Base-by-base conservation (phyloP, 176 grass and related monocot genomes). In the Aechmea fasciata region DNA sequence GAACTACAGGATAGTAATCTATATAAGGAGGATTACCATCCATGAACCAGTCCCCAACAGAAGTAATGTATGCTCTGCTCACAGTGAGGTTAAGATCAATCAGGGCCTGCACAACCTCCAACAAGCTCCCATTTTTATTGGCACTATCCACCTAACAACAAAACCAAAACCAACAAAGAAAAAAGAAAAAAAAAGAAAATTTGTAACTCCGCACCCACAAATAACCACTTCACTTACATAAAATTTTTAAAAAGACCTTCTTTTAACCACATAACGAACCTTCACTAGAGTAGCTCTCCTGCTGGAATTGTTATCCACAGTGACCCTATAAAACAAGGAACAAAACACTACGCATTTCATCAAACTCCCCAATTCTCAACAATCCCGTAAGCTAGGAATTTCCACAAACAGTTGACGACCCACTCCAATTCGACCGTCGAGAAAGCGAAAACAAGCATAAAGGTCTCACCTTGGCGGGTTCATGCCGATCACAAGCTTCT, bases 1-100 rank as follows among this genome's bases (percentile, higher is more conserved):
- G 71, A n/a, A 23, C 4, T 22, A 67, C 15, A 13, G 13, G 33
- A 67, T 14, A 67, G 11, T 11, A 57, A 5, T 19, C 2, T 14
- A 33, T 14, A 33, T 22, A 29, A 50, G 33, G 12, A 47, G 50
- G 48, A 9, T 59, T 74, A 85, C 77, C 82, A 79, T 85, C 82
- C 82, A 85, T 85, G 26, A 85, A 80, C 82, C 82, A 85, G 20
- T 79, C 77, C 71, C 82, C 77, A 68, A 80, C 82, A 67, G 82
- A 85, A 66, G 82, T 80, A 70, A 85, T 80, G 69, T 85, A 85
- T 25, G 82, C 82, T 78, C 71, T 85, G 20, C 29, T 80, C n/a
- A 85, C 77, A 17, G 67, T 67, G 49, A 85, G 71, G 49, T 80
- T 85, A 20, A 85, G 76, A 74, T 80, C 77, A 62, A 53, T 85